A percentile compares a stretch with the other conserved stretches of the same genome.
These are phyloP conservation scores for Kwoniella mangroviensis DNA, from an alignment of 768 basidiomycete species.

Conservation along the genomic window DNA sequence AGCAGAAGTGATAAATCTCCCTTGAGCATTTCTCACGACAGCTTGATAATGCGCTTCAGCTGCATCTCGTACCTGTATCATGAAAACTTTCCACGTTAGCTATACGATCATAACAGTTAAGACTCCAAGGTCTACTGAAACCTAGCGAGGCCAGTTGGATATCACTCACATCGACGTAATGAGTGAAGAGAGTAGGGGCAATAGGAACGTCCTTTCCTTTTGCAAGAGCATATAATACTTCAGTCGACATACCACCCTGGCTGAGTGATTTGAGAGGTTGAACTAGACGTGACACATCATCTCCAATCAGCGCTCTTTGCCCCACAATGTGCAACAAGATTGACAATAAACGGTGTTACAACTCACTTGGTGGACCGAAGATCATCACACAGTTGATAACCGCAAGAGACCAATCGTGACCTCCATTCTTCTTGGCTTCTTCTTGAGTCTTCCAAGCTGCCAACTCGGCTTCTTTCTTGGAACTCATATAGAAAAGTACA, in stretches of 20 bases:
- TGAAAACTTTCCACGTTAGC: neutral
- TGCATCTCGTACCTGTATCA: constrained; percentile 35
- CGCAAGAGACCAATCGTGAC: constrained; percentile 31
- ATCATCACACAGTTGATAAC: constrained; percentile 40
- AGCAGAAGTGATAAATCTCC: constrained; percentile 36
- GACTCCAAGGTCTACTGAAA: neutral
- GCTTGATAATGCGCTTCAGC: constrained; percentile 46
- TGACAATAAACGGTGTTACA: too few species aligned
- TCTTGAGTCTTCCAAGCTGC: constrained; percentile 45
- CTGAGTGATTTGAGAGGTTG: constrained; percentile 29
- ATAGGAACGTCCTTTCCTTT: constrained; percentile 24
- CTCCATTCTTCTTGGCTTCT: constrained; percentile 14
- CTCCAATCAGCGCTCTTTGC: too few species aligned
- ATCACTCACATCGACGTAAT: constrained; percentile 30
- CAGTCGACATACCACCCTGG: constrained; percentile 36
- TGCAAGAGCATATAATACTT: constrained; percentile 21
- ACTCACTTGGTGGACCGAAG: constrained; percentile 31
- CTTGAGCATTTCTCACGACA: constrained; percentile 29
- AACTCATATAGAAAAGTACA: constrained; percentile 30
- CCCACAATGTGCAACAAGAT: too few species aligned
- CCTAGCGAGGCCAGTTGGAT: neutral
- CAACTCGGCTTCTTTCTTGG: constrained; percentile 48
- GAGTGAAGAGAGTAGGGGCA: constrained; percentile 19
- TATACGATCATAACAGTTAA: neutral
- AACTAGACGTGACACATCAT: constrained; percentile 8